Percentiles rank a stretch among this genome's conserved stretches.
Conservation (phyloP, 2,329 filamentous ascomycete species). For the Gnomoniopsis sp. region DNA sequence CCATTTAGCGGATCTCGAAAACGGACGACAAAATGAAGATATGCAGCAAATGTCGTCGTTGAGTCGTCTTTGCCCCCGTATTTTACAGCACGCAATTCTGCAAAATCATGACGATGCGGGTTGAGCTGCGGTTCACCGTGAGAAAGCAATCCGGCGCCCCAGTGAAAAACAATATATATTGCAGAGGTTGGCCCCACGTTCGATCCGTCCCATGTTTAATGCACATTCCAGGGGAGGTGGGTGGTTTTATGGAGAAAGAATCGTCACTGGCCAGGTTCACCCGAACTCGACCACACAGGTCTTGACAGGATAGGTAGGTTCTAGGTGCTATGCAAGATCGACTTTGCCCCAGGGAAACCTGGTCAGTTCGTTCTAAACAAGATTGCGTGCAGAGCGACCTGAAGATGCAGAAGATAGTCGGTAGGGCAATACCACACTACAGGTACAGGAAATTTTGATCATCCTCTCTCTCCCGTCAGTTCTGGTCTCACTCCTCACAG, state of each 20-base stretch:
- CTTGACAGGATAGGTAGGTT: neutral
- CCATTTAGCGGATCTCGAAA: neutral
- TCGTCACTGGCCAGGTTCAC: neutral
- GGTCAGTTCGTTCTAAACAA: too few species aligned
- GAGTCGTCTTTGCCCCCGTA: neutral
- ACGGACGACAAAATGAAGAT: neutral
- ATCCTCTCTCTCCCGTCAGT: too few species aligned
- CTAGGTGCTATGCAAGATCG: too few species aligned
- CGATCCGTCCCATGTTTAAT: neutral
- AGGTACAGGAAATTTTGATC: too few species aligned
- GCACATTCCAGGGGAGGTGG: neutral
- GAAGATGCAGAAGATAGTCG: too few species aligned
- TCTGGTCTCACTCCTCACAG: too few species aligned
- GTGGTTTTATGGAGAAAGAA: conserved; percentile 1
- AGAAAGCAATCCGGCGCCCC: neutral
- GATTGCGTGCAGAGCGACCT: too few species aligned
- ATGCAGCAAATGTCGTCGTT: neutral
- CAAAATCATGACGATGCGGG: conserved; percentile 13
- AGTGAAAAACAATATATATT: neutral
- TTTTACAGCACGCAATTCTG: conserved; percentile 15
- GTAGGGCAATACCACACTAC: too few species aligned
- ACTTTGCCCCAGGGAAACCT: neutral
- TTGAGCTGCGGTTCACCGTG: neutral
- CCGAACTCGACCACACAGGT: neutral
- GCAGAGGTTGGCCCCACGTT: neutral